Base-by-base conservation (phyloP, 331 rosid genomes). In the Rhamnella rubrinervis region DNA sequence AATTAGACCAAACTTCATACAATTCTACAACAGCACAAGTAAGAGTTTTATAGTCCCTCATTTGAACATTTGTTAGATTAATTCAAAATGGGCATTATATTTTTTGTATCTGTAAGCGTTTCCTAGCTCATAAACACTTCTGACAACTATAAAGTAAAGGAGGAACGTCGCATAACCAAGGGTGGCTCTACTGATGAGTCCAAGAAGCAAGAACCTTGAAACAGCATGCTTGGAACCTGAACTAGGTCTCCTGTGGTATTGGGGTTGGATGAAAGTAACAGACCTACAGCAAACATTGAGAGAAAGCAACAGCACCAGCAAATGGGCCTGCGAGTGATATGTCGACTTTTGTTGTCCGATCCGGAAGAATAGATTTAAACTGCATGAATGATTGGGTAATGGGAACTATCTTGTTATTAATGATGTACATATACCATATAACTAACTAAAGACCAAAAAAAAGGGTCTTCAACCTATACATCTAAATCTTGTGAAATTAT, bases 191-290 rank as follows among this genome's bases (percentile, higher is more conserved):
- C 97, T 88, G 86, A 93, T 85, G 84, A 93, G 89, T 77, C 98
- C 98, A 78, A 93, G 96, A 74, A 93, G 97, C 91, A 93, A 78
- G 98, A 93, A 78, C 96, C 97, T 83, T 93, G 97, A 83, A 93
- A 93, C 88, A 93, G 78, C 80, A 71, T 81, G 92, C 97, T 91
- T 28, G 98, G 97, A 72, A 93, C 96, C 84, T 93, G 95, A 75
- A 93, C 97, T 72, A 93, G 76, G 72, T 91, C 98, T 84, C 92
- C 97, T 37, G 92, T 47, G 61, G 84, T 85, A 77, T 82, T 88
- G 61, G 96, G 89, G 83, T 89, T 88, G 41, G 92, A 89, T 51
- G 97, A 93, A 75, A 93, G 97, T 61, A 88, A 87, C 63, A 93
- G 83, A 21, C 98, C 98, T 61, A 85, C 95, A 28, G 88, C 85